phyloP scores from a whole-genome alignment of 371 early-diverging fungal species.

The Lichtheimia corymbifera region DNA sequence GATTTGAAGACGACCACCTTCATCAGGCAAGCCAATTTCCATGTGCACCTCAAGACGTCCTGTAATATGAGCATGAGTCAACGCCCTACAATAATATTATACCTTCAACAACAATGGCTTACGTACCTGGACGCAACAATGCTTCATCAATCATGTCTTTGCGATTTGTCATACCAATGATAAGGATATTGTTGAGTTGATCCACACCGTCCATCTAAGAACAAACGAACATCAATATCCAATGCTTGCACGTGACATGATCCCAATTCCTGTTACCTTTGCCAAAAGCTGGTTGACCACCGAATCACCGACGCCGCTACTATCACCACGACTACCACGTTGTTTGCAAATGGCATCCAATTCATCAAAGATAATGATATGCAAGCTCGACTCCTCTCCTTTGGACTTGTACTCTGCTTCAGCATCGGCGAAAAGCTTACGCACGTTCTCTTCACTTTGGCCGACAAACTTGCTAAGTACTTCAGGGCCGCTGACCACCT shows the following conservation, averaged over 20 bases:
- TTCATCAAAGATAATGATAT: constrained; percentile 99
- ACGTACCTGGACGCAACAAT: constrained; percentile 91
- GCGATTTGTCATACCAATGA: constrained; percentile 99
- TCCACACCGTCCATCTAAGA: constrained; percentile 98
- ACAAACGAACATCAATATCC: not conserved
- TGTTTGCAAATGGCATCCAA: constrained; percentile 99
- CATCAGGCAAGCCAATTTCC: constrained; percentile 95
- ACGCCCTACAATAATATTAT: no score
- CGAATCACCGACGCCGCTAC: constrained; percentile 98
- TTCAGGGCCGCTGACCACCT: constrained; percentile 99
- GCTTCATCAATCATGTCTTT: constrained; percentile 99
- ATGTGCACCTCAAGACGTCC: constrained; percentile 97
- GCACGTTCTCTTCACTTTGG: constrained; percentile 98
- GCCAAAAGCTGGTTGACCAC: constrained; percentile 99
- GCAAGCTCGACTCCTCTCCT: constrained; percentile 93
- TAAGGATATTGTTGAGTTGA: constrained; percentile 93
- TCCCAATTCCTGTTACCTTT: constrained; percentile 62
- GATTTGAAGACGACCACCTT: constrained; percentile 91
- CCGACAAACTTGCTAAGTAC: constrained; percentile 99
- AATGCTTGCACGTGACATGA: no score
- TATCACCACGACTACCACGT: constrained; percentile 92
- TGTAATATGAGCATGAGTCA: not conserved
- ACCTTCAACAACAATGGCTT: not conserved
- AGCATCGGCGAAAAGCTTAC: constrained; percentile 98
- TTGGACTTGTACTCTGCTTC: constrained; percentile 96